These are phyloP conservation scores for Neodidymelliopsis sp. DNA, from an alignment of 2,329 filamentous ascomycete species.

Conservation along the genomic window DNA sequence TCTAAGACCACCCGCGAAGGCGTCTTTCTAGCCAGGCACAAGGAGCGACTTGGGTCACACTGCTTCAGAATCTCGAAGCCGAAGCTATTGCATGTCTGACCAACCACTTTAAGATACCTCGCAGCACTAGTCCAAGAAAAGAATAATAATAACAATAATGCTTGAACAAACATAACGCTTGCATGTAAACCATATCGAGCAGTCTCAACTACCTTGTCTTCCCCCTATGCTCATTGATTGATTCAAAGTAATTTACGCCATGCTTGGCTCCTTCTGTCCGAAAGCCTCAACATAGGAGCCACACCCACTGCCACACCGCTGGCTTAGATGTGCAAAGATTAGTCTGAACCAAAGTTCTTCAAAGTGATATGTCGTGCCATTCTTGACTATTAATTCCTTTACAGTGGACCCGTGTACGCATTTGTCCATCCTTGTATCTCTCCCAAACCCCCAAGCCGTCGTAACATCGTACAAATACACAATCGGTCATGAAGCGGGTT, in stretches of 20 bases:
- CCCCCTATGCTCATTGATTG: no score
- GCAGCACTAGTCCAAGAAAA: not conserved
- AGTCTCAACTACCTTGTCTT: no score
- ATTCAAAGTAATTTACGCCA: no score
- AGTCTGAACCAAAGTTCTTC: no score
- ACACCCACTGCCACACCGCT: no score
- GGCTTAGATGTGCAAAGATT: no score
- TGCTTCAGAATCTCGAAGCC: constrained; percentile 11
- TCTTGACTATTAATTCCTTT: constrained; percentile 10
- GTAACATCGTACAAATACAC: constrained; percentile 19
- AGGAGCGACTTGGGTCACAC: constrained; percentile 2
- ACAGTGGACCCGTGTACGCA: not conserved
- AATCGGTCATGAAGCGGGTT: not conserved
- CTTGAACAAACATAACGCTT: no score
- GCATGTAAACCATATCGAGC: no score
- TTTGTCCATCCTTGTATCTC: not conserved
- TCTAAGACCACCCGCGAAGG: constrained; percentile 5
- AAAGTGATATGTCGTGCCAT: not conserved
- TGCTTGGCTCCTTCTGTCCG: no score
- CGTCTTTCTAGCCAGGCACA: not conserved
- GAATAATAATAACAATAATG: not conserved
- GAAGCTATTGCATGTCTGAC: constrained; percentile 3
- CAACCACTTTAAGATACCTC: not conserved
- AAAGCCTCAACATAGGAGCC: no score
- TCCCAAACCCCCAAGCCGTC: not conserved